Evolutionary conservation across 176 grass and related monocot species (phyloP), one percentile per base, ranked within the genome.

Genomic region (Coix lacrymajobi): DNA sequence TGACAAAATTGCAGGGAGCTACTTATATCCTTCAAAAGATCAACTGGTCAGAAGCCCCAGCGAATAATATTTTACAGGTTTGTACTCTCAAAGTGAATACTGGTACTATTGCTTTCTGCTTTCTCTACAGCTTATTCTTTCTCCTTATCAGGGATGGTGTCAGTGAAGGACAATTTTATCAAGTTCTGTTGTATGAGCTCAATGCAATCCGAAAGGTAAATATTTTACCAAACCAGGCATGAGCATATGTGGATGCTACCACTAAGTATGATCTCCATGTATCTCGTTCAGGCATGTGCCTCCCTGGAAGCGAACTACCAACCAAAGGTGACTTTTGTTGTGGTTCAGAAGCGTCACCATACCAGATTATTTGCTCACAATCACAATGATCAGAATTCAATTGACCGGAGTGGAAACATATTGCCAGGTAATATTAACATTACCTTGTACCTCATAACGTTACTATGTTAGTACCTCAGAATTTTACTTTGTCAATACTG

Each of bases 31-130:
- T 94, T 94, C 79, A 83, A 85, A 78, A 88, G 40, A 67, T 82
- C 91, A 74, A 94, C 88, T 71, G 88, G 83, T 26, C 57, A 72
- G 75, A 86, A 87, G 75, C 85, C 88, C 24, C 72, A 88, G 73
- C 81, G 82, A 60, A 90, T 94, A 40, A 93, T 93, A 87, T 93
- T 90, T 82, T 93, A 93, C 73, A 90, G 91, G 91, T 86, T 72
- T 43, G 48, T 82, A 13, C 36, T 49, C 13, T 56, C 45, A 51
- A 52, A 66, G 7, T 44, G 26, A 72, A 62, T 25, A 73, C 38
- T 1, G 10, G 26, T 29, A 46, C 52, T 61, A 24, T 34, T 61
- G 67, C 36, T 58, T 61, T 71, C 25, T 41, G 34, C 33, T 41
- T 39, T 57, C 25, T 71, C 52, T 32, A 70, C 66, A 81, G 46